Base-by-base conservation (phyloP, 768 basidiomycete genomes). In the Trametes coccinea region DNA sequence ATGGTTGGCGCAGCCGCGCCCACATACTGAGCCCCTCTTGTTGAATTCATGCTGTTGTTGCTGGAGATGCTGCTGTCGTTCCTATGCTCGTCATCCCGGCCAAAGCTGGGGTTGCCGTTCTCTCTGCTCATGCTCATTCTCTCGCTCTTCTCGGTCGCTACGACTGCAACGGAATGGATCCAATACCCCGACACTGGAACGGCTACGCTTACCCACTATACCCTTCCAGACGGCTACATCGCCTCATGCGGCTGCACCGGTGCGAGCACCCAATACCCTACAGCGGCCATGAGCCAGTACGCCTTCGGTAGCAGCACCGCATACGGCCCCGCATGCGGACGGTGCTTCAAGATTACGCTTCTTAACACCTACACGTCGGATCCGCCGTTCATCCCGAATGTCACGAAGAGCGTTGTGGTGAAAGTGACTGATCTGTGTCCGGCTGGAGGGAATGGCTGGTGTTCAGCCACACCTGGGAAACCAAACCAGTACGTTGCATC, bases 381-480 rank as follows among this genome's bases (percentile, higher is more conserved):
- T 44, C 91, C 91, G 7, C 89, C 85, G 0, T 94, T 89, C 72
- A 82, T 82, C 66, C 90, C 90, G 2, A 68, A 81, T 31, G 75
- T 76, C 31, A 76, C 79, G 9, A 88, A 84, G 56, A 85, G 81
- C 43, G 75, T 92, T 13, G 82, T 90, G 27, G 76, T 93, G 53
- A 94, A 94, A 74, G 75, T 94, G 44, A 92, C 88, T 3, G 92
- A 93, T 71, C 72, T 91, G 17, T 94, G 92, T 69, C 91, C 92
- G 5, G 73, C 84, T 14, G 83, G 84, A 2, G 70, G 73, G 56
- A 70, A 70, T 22, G 88, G 86, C 14, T 91, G 86, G 89, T 93
- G 92, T 67, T 84, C 82, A 41, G 92, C 83, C 3, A 91, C 86
- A 8, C 72, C 75, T 4, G 73, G 72, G 4, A 80, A 82, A 50